Conservation (phyloP, 768 basidiomycete species). For the Sutorius australiensis region DNA sequence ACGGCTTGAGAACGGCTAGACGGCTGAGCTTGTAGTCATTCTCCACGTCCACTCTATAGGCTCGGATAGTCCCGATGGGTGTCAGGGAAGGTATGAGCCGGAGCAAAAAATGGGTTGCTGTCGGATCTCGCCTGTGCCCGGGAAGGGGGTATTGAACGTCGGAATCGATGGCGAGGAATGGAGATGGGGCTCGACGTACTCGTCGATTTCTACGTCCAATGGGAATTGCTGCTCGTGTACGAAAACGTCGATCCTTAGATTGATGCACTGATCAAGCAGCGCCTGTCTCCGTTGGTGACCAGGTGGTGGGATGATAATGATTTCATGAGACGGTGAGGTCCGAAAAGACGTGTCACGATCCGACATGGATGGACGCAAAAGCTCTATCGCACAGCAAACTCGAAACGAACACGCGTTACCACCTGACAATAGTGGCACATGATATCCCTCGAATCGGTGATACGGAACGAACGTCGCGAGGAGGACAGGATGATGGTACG, state of each 20-base stretch:
- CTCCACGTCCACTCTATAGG: constrained; percentile 33
- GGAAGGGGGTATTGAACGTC: constrained; percentile 2
- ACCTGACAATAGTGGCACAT: constrained; percentile 13
- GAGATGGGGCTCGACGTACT: constrained; percentile 38
- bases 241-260: constrained; percentile 50
- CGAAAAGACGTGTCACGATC: constrained; percentile 8
- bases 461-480: neutral
- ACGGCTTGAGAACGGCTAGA: constrained; percentile 63
- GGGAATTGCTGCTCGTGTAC: constrained; percentile 59
- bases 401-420: constrained; percentile 7
- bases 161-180: constrained; percentile 8
- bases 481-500: constrained; percentile 1
- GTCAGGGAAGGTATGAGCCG: constrained; percentile 56
- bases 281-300: constrained; percentile 37
- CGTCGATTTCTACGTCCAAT: constrained; percentile 71
- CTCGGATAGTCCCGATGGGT: constrained; percentile 72
- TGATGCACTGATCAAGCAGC: constrained; percentile 64
- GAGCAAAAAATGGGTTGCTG: constrained; percentile 68
- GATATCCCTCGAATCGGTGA: constrained; percentile 17
- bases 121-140: constrained; percentile 52
- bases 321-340: constrained; percentile 49
- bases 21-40: constrained; percentile 70
- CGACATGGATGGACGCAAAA: constrained; percentile 13
- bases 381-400: constrained; percentile 17
- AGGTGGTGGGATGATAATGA: constrained; percentile 42